Evolutionary conservation across 805 yeast genomes (phyloP).

Genomic region (Candida nitratophila): DNA sequence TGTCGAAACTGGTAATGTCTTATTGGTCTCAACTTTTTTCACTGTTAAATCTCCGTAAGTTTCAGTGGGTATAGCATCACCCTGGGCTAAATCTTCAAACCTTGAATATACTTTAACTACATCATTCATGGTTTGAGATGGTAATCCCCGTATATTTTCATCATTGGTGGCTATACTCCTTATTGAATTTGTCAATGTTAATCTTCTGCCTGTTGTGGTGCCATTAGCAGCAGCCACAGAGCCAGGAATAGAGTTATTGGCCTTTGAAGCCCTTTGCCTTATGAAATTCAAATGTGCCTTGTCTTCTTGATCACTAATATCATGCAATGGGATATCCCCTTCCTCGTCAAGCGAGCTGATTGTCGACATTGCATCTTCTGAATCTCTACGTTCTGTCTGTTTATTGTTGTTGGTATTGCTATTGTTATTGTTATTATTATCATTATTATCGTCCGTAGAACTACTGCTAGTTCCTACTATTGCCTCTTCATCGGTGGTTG

Average conservation of each 20-base stretch:
- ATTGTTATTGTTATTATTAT: background rate
- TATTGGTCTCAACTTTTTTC: background rate
- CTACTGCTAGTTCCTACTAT: slow-evolving; percentile 6
- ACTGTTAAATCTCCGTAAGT: slow-evolving; percentile 8
- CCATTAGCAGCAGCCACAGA: no score
- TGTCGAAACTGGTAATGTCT: background rate
- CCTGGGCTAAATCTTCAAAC: slow-evolving; percentile 26
- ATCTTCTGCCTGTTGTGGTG: background rate
- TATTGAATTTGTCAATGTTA: background rate
- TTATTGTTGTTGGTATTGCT: background rate
- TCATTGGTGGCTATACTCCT: background rate
- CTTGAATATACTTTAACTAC: slow-evolving; percentile 49
- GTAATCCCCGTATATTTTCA: slow-evolving; percentile 9
- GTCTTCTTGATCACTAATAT: background rate
- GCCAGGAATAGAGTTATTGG: no score
- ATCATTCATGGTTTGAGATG: slow-evolving; percentile 36
- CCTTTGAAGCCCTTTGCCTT: background rate
- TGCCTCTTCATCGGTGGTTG: slow-evolving; percentile 9
- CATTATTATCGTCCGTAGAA: slow-evolving; percentile 1
- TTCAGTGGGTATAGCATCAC: slow-evolving; percentile 10
- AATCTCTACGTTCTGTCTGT: background rate
- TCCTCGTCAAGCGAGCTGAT: background rate
- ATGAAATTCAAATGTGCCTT: background rate
- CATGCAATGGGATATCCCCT: background rate
- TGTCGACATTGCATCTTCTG: background rate